Evolutionary conservation across 1,139 yeast genomes (phyloP).

Genomic region (Diutina neorugosa): DNA sequence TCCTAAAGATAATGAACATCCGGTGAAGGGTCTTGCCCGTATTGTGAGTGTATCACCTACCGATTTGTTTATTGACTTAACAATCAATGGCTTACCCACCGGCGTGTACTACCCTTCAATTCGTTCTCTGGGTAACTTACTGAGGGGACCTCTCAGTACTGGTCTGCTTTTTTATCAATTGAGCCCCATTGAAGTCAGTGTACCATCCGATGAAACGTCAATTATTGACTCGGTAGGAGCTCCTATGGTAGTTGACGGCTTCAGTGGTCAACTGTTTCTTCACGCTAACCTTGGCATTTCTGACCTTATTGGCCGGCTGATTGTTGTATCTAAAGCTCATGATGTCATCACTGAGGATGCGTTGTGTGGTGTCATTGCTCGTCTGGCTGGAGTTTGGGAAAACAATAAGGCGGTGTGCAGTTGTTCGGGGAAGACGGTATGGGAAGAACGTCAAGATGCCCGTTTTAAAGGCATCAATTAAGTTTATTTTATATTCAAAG

Average conservation of each 20-base stretch:
- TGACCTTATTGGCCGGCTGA: constrained; percentile 71
- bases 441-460: constrained; percentile 89
- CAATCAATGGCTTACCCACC: constrained; percentile 55
- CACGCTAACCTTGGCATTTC: constrained; percentile 44
- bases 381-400: constrained; percentile 97
- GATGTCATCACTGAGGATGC: constrained; percentile 31
- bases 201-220: constrained; percentile 21
- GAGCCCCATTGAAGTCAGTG: constrained; percentile 33
- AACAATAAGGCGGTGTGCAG: constrained; percentile 88
- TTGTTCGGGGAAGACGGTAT: constrained; percentile 88
- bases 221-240: constrained; percentile 27
- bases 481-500: too few species aligned
- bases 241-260: constrained; percentile 12
- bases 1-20: constrained; percentile 31
- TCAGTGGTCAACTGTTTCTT: constrained; percentile 54
- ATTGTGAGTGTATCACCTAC: constrained; percentile 55
- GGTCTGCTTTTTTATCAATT: constrained; percentile 41
- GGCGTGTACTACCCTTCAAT: constrained; percentile 64
- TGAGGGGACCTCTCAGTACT: constrained; percentile 59
- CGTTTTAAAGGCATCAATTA: constrained; percentile 9
- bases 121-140: constrained; percentile 62
- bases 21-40: constrained; percentile 81
- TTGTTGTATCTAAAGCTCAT: constrained; percentile 42
- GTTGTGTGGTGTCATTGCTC: constrained; percentile 79
- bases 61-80: constrained; percentile 57